These are phyloP conservation scores for Podospora tetraspora DNA, from an alignment of 495 filamentous ascomycete genomes.

Conservation along the genomic window DNA sequence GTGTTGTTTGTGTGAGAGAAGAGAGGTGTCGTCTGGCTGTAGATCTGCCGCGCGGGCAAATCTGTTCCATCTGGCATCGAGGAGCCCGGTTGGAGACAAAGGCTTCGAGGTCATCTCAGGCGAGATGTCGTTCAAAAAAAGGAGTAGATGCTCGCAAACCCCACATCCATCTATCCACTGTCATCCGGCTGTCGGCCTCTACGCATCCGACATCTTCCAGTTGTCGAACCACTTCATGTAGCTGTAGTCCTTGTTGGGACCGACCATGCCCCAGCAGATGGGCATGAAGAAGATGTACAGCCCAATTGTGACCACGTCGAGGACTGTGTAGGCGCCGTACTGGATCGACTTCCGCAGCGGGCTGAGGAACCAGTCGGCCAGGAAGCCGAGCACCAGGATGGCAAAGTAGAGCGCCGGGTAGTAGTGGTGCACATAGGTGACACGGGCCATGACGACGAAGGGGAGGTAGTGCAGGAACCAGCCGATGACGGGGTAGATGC, in stretches of 20 bases:
- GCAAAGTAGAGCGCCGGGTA: constrained; percentile 99
- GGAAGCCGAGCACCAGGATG: constrained; percentile 83
- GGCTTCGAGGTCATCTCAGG: background rate
- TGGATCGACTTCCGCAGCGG: constrained; percentile 54
- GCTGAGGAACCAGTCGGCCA: constrained; percentile 73
- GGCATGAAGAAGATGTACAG: constrained; percentile 85
- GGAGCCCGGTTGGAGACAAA: background rate
- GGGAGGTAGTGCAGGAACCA: constrained; percentile 96
- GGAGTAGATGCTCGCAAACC: background rate
- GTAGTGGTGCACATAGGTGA: constrained; percentile 99
- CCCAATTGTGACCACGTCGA: constrained; percentile 68
- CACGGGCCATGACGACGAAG: constrained; percentile 94
- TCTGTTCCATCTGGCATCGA: background rate
- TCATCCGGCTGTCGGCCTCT: background rate
- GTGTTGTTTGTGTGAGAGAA: background rate
- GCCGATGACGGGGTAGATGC: constrained; percentile 83
- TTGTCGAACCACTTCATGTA: constrained; percentile 86
- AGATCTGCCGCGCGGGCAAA: background rate
- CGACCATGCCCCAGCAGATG: constrained; percentile 96
- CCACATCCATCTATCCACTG: background rate
- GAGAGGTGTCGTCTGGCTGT: background rate
- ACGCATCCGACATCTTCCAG: constrained; percentile 58
- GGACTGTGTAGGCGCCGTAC: constrained; percentile 58
- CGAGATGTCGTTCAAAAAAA: background rate
- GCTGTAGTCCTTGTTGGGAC: constrained; percentile 72